A percentile compares a stretch with the other conserved stretches of the same genome.
phyloP scores from a whole-genome alignment of 345 rosid genomes.

The Hibiscus tridactylites region DNA sequence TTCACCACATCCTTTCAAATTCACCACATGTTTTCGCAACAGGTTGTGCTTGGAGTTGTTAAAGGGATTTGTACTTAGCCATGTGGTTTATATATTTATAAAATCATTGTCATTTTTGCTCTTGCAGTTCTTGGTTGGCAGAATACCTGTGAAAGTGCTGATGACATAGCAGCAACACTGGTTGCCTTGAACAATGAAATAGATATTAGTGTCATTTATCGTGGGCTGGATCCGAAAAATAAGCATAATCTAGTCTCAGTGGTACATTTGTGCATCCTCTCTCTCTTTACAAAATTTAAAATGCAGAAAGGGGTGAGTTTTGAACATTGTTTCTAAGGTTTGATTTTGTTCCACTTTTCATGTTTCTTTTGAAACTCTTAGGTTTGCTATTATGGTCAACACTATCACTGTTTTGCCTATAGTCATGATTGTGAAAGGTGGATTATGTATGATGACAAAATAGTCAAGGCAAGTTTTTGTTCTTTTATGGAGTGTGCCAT shows the following conservation, averaged over 20 bases:
- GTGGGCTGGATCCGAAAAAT: constrained; percentile 64
- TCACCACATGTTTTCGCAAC: constrained; percentile 77
- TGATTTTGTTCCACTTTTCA: not conserved
- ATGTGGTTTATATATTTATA: constrained; percentile 4
- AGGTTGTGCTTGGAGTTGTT: constrained; percentile 35
- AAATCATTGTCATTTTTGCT: constrained; percentile 6
- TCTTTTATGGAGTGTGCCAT: not conserved
- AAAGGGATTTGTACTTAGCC: constrained; percentile 7
- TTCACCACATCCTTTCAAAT: constrained; percentile 65
- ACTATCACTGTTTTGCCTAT: constrained; percentile 94
- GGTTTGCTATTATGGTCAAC: constrained; percentile 99
- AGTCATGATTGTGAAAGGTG: constrained; percentile 60
- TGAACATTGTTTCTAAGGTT: not conserved
- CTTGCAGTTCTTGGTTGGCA: constrained; percentile 95
- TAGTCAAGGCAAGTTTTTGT: constrained; percentile 58
- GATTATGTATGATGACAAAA: constrained; percentile 97
- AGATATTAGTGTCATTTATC: constrained; percentile 76
- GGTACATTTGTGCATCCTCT: constrained; percentile 33
- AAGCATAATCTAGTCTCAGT: constrained; percentile 71
- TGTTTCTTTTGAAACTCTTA: constrained; percentile 25
- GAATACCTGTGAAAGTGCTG: constrained; percentile 75
- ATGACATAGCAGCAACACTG: constrained; percentile 80
- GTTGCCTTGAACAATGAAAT: constrained; percentile 68
- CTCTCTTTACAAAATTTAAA: not conserved
- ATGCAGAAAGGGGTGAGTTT: not conserved